Evolutionary conservation across 225 moss, liverwort and hornwort genomes (phyloP).

Genomic region (Asterella californica): DNA sequence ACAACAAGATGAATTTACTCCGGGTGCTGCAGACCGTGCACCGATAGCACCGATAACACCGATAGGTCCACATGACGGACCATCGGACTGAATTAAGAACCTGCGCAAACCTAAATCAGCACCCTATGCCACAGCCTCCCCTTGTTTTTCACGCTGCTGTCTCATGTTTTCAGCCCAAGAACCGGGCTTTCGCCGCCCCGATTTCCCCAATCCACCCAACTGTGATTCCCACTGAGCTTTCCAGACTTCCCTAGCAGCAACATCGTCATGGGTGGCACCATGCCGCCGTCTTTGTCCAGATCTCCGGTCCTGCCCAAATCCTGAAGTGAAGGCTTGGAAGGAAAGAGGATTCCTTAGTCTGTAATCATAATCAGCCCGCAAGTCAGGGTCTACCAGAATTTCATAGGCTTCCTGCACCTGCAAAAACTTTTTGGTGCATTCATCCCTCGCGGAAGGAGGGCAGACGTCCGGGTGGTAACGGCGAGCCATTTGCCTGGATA

Average conservation of each 20-base stretch:
- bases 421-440: conserved; percentile 38
- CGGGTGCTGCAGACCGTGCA: background rate
- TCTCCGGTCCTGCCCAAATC: conserved; percentile 9
- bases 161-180: conserved; percentile 38
- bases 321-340: conserved; percentile 26
- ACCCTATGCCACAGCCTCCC: background rate
- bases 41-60: no score
- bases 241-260: conserved; percentile 26
- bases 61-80: background rate
- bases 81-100: background rate
- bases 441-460: conserved; percentile 36
- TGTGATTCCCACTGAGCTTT: conserved; percentile 35
- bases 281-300: conserved; percentile 3
- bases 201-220: conserved; percentile 20
- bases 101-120: background rate
- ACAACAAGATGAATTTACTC: no score
- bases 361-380: conserved; percentile 41
- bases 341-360: conserved; percentile 31
- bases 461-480: conserved; percentile 42
- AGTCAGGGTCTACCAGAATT: conserved; percentile 32
- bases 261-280: background rate
- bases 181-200: conserved; percentile 20
- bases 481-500: conserved; percentile 32
- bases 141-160: conserved; percentile 19
- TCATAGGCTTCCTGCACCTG: conserved; percentile 44